Base-by-base conservation (phyloP, 179 eudicot species). In the Corrigiola litoralis region DNA sequence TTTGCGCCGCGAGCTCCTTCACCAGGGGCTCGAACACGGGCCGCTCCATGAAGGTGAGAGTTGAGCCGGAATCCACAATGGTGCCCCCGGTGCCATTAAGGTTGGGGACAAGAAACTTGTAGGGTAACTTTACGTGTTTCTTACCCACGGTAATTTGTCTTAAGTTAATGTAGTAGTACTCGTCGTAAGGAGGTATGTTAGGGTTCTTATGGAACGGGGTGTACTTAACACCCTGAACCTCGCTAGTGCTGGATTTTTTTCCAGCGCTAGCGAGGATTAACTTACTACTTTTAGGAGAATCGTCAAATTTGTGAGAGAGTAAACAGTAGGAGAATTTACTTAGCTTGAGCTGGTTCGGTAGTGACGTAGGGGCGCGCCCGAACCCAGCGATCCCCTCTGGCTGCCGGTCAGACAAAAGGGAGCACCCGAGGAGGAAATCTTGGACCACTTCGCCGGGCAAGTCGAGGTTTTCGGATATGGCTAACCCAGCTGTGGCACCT, bases 301-400 rank as follows among this genome's bases (percentile, higher is more conserved):
- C 87, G 48, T 86, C 82, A 40, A 86, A 88, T 9, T 63, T 58
- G 60, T 87, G 90, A 36, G 92, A 83, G 1, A 79, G 58, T 5
- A 89, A 77, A 21, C 96, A 89, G 58, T 89, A 84, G 0, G 88
- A 84, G 65, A 89, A 89, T 14, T 68, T 81, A 7, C 46, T 73
- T 1, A 89, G 79, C 25, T 75, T 69, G 45, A 89, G 71, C 53
- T 89, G 96, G 18, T 58, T 73, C 0, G 92, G 92, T 1, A 89
- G 57, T 0, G 96, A 89, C 1, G 70, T 63, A 38, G 65, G 74
- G 24, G 86, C 82, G 6, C 87, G 86, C 24, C 96, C 96, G 72
- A 89, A 89, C 2, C 96, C 92, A 14, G 84, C 90, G 6, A 89
- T 82, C 31, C 92, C 92, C 16, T 66, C 59, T 0, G 90, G 92